Conservation (phyloP, 768 basidiomycete species). For the Trametes cingulata region DNA sequence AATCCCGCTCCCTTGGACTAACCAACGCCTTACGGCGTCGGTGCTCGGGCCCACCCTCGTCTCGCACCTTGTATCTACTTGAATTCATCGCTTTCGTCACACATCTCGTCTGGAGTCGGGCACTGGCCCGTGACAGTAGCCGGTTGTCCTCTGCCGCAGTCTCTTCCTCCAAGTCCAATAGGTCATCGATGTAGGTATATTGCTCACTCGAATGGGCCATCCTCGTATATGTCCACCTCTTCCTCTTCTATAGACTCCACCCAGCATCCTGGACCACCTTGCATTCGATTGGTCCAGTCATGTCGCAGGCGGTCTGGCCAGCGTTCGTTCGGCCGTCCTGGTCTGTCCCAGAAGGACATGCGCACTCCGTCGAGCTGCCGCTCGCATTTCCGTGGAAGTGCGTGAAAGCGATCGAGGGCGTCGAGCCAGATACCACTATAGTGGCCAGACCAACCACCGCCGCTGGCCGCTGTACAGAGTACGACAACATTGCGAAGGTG, state of each 20-base stretch:
- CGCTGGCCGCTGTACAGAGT: not conserved
- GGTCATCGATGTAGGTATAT: no score
- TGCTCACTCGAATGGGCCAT: not conserved
- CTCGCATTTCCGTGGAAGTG: not conserved
- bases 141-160: not conserved
- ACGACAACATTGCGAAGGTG: not conserved
- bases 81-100: no score
- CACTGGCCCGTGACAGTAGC: no score
- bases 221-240: not conserved
- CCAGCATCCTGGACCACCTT: not conserved
- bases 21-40: no score
- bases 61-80: no score
- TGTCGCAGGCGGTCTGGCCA: not conserved
- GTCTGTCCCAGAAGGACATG: not conserved
- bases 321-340: not conserved
- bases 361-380: not conserved
- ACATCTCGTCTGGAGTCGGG: no score
- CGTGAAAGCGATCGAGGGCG: not conserved
- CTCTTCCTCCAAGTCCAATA: not conserved
- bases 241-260: not conserved
- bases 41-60: no score
- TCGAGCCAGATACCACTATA: not conserved
- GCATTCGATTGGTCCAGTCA: not conserved
- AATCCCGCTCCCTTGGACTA: no score
- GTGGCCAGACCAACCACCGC: not conserved